These are phyloP conservation scores for Barbarea vulgaris DNA, from an alignment of 345 rosid species.

Conservation along the genomic window DNA sequence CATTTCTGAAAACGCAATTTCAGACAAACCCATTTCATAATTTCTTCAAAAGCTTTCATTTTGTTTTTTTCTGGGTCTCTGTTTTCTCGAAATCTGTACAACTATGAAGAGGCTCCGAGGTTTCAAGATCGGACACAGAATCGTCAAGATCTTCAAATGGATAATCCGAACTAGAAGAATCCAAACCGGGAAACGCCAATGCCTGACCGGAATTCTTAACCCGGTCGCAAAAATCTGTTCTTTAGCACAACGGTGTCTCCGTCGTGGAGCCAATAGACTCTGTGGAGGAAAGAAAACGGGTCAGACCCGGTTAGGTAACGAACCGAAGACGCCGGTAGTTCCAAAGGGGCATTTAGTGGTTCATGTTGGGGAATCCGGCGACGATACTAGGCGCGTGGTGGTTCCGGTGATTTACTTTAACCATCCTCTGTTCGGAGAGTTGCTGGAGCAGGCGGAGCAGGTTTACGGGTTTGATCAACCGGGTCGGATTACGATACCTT, in stretches of 20 bases:
- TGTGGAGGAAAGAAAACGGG: conserved; percentile 40
- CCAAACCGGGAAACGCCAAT: conserved; percentile 31
- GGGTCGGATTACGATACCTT: conserved; percentile 79
- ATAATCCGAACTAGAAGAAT: conserved; percentile 43
- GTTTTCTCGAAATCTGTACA: conserved; percentile 4
- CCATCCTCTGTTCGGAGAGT: conserved; percentile 82
- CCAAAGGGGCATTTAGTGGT: conserved; percentile 86
- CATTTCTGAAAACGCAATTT: not conserved
- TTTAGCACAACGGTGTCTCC: conserved; percentile 43
- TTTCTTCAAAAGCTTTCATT: conserved; percentile 10
- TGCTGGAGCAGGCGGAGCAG: conserved; percentile 71
- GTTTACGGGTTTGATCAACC: conserved; percentile 73
- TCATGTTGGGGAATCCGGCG: conserved; percentile 60
- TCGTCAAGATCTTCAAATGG: conserved; percentile 57
- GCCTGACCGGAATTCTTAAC: conserved; percentile 28
- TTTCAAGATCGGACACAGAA: conserved; percentile 55
- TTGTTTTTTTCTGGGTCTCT: conserved; percentile 16
- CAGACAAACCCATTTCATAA: conserved; percentile 11
- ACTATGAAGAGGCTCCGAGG: conserved; percentile 57
- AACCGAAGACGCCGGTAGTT: conserved; percentile 29
- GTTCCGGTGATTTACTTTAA: conserved; percentile 83
- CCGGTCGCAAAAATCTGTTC: conserved; percentile 45
- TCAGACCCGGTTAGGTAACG: conserved; percentile 49
- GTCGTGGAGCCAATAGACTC: conserved; percentile 47
- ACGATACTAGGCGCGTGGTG: conserved; percentile 50